These are phyloP conservation scores for Phytophthora meadii DNA, from an alignment of 352 stramenopile genomes.

Conservation along the genomic window DNA sequence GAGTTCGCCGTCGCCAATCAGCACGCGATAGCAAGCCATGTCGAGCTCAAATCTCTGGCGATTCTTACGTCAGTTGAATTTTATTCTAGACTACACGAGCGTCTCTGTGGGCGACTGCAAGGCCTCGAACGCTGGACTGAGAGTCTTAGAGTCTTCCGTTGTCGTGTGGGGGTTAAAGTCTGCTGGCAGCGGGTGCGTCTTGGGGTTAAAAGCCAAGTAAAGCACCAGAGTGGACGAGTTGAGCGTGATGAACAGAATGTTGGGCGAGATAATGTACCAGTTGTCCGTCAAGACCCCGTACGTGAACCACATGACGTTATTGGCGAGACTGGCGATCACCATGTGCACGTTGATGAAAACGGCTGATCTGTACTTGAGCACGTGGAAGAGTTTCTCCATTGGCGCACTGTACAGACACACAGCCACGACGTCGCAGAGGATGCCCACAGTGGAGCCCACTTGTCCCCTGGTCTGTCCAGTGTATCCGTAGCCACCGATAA, in stretches of 20 bases:
- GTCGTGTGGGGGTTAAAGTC: constrained; percentile 8
- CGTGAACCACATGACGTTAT: constrained; percentile 53
- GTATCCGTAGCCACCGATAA: constrained; percentile 30
- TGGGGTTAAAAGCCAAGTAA: constrained; percentile 33
- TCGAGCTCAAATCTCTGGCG: constrained; percentile 7
- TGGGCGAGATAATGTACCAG: constrained; percentile 36
- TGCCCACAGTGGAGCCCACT: constrained; percentile 33
- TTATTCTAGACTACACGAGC: constrained; percentile 5
- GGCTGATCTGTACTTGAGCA: constrained; percentile 46
- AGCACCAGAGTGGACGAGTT: constrained; percentile 32
- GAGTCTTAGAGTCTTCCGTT: constrained; percentile 1
- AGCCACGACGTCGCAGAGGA: constrained; percentile 33
- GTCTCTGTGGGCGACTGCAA: constrained; percentile 19
- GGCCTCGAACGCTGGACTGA: constrained; percentile 10
- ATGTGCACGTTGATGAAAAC: constrained; percentile 51
- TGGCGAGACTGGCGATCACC: constrained; percentile 48
- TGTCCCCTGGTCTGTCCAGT: constrained; percentile 37
- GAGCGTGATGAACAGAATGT: constrained; percentile 30
- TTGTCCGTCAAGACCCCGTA: constrained; percentile 41
- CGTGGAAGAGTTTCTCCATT: constrained; percentile 49
- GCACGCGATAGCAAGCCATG: constrained; percentile 3
- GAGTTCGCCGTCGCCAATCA: constrained; percentile 9
- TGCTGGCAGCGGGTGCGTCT: constrained; percentile 19
- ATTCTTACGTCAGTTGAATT: too few relatives aligned
- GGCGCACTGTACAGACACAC: constrained; percentile 45